These are phyloP conservation scores for Emergomyces africanus DNA, from an alignment of 2,329 filamentous ascomycete genomes.

Conservation along the genomic window DNA sequence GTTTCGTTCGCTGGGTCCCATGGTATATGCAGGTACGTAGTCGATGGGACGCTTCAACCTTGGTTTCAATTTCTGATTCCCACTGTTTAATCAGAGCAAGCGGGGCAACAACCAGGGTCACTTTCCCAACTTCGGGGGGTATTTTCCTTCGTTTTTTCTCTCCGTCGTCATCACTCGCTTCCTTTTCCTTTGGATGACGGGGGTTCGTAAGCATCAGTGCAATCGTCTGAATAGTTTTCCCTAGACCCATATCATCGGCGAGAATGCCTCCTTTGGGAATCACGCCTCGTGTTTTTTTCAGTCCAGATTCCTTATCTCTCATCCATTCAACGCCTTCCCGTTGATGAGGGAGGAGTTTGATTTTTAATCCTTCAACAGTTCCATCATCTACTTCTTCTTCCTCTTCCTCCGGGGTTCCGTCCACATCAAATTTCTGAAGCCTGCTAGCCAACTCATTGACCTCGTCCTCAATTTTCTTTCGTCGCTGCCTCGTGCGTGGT, in stretches of 20 bases:
- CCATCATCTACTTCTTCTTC: slow-evolving; percentile 47
- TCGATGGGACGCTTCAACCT: slow-evolving; percentile 55
- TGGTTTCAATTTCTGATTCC: slow-evolving; percentile 84
- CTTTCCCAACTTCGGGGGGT: slow-evolving; percentile 56
- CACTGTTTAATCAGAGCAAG: slow-evolving; percentile 92
- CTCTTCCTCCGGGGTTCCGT: slow-evolving; percentile 21
- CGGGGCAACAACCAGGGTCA: slow-evolving; percentile 84
- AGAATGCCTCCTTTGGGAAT: slow-evolving; percentile 88
- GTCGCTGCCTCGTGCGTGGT: slow-evolving; percentile 24
- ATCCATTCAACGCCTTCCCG: slow-evolving; percentile 93
- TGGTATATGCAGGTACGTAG: slow-evolving; percentile 84
- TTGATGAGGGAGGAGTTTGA: slow-evolving; percentile 85
- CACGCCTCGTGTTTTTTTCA: slow-evolving; percentile 62
- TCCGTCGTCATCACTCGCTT: slow-evolving; percentile 38
- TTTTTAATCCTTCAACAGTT: slow-evolving; percentile 65
- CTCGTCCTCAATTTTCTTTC: slow-evolving; percentile 27
- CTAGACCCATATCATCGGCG: slow-evolving; percentile 89
- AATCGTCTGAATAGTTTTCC: slow-evolving; percentile 92
- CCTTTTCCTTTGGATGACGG: slow-evolving; percentile 43
- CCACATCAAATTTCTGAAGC: slow-evolving; percentile 12
- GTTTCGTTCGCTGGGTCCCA: slow-evolving; percentile 72
- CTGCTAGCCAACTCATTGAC: slow-evolving; percentile 33
- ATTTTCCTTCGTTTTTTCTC: slow-evolving; percentile 48
- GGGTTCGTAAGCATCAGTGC: slow-evolving; percentile 75
- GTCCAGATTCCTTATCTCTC: slow-evolving; percentile 78